A percentile compares a stretch with the other conserved stretches of the same genome.
phyloP scores from a whole-genome alignment of 345 rosid genomes.

The Populus simonii region DNA sequence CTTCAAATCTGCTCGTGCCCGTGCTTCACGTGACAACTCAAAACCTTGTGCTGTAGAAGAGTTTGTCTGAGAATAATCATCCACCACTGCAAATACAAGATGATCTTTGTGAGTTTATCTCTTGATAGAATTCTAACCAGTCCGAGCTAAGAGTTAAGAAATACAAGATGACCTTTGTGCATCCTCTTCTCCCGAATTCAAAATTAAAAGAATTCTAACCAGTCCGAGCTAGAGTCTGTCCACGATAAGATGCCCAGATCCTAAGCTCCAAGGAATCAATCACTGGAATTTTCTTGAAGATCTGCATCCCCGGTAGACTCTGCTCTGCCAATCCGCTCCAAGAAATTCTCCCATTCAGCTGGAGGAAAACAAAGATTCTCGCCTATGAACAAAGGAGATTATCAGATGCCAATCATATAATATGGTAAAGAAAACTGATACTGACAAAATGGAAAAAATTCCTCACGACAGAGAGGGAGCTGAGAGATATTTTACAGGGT shows the following conservation, averaged over 20 bases:
- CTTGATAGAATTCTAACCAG: not conserved
- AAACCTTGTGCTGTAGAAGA: conserved; percentile 58
- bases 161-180: no score
- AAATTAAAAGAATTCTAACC: conserved; percentile 41
- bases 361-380: conserved; percentile 6
- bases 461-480: not conserved
- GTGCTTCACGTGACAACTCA: conserved; percentile 72
- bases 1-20: conserved; percentile 92
- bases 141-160: no score
- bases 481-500: not conserved
- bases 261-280: conserved; percentile 94
- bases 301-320: conserved; percentile 66
- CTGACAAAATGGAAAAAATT: not conserved
- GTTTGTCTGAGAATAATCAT: conserved; percentile 45
- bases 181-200: not conserved
- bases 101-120: conserved; percentile 21
- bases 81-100: conserved; percentile 41
- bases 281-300: conserved; percentile 71
- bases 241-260: conserved; percentile 95
- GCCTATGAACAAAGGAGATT: conserved; percentile 7
- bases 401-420: not conserved
- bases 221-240: conserved; percentile 94
- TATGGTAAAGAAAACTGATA: not conserved
- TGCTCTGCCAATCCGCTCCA: conserved; percentile 83
- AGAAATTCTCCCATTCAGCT: conserved; percentile 99